Evolutionary conservation across 2,329 filamentous ascomycete species (phyloP).

Genomic region (Ceratocystis papillata): DNA sequence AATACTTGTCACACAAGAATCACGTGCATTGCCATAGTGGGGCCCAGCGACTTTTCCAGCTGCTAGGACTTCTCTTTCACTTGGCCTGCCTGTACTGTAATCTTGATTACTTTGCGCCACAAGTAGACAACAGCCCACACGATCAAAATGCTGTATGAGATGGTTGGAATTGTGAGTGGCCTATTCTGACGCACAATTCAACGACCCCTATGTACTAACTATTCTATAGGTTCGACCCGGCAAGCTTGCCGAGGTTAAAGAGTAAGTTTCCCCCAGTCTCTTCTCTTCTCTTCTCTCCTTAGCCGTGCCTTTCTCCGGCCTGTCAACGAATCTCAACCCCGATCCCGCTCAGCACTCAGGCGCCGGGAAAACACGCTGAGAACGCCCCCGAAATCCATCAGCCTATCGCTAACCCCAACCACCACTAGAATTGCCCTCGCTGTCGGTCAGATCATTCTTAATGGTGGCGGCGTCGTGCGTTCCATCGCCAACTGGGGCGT

Average conservation of each 20-base stretch:
- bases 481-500: constrained; percentile 92
- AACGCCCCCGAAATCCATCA: too few species aligned
- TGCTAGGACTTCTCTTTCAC: background rate
- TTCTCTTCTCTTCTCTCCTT: background rate
- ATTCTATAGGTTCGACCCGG: constrained; percentile 70
- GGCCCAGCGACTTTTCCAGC: constrained; percentile 9
- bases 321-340: background rate
- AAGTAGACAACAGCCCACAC: background rate
- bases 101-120: constrained; percentile 2
- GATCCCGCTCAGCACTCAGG: constrained; percentile 17
- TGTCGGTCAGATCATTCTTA: constrained; percentile 71
- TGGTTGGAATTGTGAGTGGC: constrained; percentile 80
- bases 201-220: constrained; percentile 6
- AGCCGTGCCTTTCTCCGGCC: background rate
- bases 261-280: constrained; percentile 48
- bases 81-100: background rate
- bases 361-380: too few species aligned
- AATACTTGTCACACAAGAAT: background rate
- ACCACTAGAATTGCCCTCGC: constrained; percentile 70
- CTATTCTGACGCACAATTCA: constrained; percentile 20
- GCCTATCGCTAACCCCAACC: background rate
- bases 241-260: constrained; percentile 84
- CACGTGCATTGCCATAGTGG: constrained; percentile 2
- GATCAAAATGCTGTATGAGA: constrained; percentile 83
- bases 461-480: constrained; percentile 76